Evolutionary conservation across 129 eudicot species (phyloP).

Genomic region (Sambucus nigra): DNA sequence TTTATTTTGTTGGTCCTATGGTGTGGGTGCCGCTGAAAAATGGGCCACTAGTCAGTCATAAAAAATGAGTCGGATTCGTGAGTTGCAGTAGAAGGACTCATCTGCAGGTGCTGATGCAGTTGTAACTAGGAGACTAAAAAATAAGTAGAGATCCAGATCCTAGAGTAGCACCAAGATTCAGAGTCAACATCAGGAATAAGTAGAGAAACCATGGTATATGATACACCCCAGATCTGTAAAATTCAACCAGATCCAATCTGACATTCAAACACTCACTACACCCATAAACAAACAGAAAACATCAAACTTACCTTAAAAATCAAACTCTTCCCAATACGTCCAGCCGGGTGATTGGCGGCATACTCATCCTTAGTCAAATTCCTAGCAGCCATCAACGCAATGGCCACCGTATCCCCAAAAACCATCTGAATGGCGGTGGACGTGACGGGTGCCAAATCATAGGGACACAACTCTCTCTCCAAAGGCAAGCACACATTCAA

Average conservation of each 20-base stretch:
- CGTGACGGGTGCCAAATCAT: slow-evolving; percentile 88
- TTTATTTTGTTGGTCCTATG: too few species aligned
- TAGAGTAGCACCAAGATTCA: too few species aligned
- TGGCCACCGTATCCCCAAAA: slow-evolving; percentile 90
- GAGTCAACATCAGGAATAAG: not conserved
- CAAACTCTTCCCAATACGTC: slow-evolving; percentile 85
- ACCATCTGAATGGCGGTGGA: slow-evolving; percentile 98
- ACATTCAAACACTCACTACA: not conserved
- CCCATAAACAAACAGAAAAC: not conserved
- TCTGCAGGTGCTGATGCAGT: too few species aligned
- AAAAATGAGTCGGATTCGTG: too few species aligned
- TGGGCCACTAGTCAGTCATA: too few species aligned
- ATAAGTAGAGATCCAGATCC: too few species aligned
- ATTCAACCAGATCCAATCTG: slow-evolving; percentile 3
- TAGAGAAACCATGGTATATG: not conserved
- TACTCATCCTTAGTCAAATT: slow-evolving; percentile 68
- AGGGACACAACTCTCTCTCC: slow-evolving; percentile 90
- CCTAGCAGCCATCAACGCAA: slow-evolving; percentile 80
- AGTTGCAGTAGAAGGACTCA: too few species aligned
- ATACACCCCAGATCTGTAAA: not conserved
- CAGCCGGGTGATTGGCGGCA: slow-evolving; percentile 95
- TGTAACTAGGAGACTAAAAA: too few species aligned
- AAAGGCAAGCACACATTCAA: slow-evolving; percentile 86
- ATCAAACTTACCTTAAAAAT: slow-evolving; percentile 64
- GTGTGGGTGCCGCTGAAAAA: too few species aligned